Evolutionary conservation across 202 grass and related monocot genomes (phyloP).

Genomic region (Zoysia matrella): DNA sequence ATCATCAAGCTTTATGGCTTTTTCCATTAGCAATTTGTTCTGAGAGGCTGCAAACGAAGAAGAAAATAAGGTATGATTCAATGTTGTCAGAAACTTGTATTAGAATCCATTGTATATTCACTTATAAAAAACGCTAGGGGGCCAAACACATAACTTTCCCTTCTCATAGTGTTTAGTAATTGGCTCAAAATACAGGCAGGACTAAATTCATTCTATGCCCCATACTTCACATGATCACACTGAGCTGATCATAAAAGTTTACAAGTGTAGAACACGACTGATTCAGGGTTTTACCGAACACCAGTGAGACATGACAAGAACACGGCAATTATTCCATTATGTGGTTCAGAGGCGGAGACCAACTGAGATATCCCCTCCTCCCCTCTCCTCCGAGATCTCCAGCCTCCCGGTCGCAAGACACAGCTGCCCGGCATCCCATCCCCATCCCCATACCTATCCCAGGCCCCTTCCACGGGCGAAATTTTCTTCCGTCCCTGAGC

Average conservation of each 20-base stretch:
- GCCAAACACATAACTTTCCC: neutral
- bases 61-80: neutral
- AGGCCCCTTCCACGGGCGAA: neutral
- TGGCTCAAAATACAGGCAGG: neutral
- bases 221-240: no score
- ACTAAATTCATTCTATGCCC: neutral
- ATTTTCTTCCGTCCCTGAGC: neutral
- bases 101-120: constrained; percentile 1
- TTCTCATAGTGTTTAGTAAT: constrained; percentile 9
- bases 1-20: neutral
- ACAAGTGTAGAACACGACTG: no score
- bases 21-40: neutral
- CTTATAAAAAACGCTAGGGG: constrained; percentile 1
- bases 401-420: no score
- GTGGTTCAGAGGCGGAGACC: no score
- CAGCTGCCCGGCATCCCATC: neutral
- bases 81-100: neutral
- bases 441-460: neutral
- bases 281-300: no score
- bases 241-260: no score
- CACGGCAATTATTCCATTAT: no score
- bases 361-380: no score
- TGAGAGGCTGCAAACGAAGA: constrained; percentile 38
- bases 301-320: no score
- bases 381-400: no score